phyloP scores from a whole-genome alignment of 768 basidiomycete genomes.

The Aureoboletus auriporus region DNA sequence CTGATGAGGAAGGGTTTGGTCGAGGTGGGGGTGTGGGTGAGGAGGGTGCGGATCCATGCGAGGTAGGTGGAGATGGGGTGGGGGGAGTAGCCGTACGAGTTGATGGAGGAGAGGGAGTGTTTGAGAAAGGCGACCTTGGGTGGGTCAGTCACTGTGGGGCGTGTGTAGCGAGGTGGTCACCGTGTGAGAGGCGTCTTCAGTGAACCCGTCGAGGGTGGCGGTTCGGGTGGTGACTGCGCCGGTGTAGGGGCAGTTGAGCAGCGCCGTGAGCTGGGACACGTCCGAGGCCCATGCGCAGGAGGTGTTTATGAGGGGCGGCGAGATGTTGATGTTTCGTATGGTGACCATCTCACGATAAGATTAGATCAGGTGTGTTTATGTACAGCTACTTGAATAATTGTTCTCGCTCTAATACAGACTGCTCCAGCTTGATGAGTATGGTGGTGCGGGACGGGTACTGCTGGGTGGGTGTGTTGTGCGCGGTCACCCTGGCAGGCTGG shows the following conservation, averaged over 20 bases:
- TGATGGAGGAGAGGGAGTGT: constrained; percentile 56
- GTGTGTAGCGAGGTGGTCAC: constrained; percentile 31
- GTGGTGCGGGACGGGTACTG: constrained; percentile 83
- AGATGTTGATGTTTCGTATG: constrained; percentile 52
- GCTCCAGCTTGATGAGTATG: constrained; percentile 96
- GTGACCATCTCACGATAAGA: constrained; percentile 40
- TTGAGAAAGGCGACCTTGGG: constrained; percentile 60
- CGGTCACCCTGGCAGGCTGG: constrained; percentile 94
- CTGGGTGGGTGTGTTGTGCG: constrained; percentile 84
- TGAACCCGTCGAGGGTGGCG: constrained; percentile 64
- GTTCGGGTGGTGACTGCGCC: constrained; percentile 83
- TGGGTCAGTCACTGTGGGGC: constrained; percentile 2
- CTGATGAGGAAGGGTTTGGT: constrained; percentile 76
- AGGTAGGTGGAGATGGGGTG: constrained; percentile 66
- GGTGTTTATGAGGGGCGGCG: constrained; percentile 70
- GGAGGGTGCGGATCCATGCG: constrained; percentile 50
- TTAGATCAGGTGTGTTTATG: constrained; percentile 10
- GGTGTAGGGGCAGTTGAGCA: constrained; percentile 65
- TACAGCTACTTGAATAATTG: constrained; percentile 69
- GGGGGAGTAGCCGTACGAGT: constrained; percentile 88
- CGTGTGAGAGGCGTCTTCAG: constrained; percentile 59
- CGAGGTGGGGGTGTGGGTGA: constrained; percentile 30
- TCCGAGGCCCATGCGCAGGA: constrained; percentile 83
- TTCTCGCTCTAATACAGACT: constrained; percentile 89
- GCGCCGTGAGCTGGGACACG: constrained; percentile 52